phyloP scores from a whole-genome alignment of 73 alveolate species.

The Stentor coeruleus region DNA sequence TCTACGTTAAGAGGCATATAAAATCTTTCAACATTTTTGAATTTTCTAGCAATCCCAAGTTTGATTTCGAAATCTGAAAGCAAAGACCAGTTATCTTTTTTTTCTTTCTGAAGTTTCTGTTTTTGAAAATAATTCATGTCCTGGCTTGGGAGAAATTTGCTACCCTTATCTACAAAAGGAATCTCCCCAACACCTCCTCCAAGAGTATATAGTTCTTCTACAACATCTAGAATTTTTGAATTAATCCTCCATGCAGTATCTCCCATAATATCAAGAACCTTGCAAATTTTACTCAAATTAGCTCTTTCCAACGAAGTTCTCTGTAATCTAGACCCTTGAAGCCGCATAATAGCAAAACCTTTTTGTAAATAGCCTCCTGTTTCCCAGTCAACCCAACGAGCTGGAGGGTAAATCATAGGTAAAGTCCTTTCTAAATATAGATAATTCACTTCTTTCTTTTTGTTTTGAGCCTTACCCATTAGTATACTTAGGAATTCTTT shows the following conservation, averaged over 20 bases:
- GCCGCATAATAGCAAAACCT: conserved; percentile 64
- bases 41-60: conserved; percentile 67
- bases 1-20: conserved; percentile 96
- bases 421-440: conserved; percentile 69
- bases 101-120: conserved; percentile 53
- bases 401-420: conserved; percentile 89
- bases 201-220: conserved; percentile 68
- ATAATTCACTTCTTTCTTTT: conserved; percentile 50
- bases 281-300: conserved; percentile 52
- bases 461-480: conserved; percentile 39
- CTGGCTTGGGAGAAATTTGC: conserved; percentile 58
- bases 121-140: conserved; percentile 44
- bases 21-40: conserved; percentile 52
- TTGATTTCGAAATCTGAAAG: conserved; percentile 74
- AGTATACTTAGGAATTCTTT: conserved; percentile 52
- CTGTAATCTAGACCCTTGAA: conserved; percentile 49
- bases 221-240: conserved; percentile 57
- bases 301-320: conserved; percentile 54
- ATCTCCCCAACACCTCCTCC: conserved; percentile 89
- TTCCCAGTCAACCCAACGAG: conserved; percentile 71
- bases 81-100: conserved; percentile 72
- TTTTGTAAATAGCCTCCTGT: conserved; percentile 83
- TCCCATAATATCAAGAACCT: conserved; percentile 63
- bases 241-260: conserved; percentile 88
- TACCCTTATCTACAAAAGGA: conserved; percentile 65